Percentiles rank a stretch among this genome's conserved stretches.
Evolutionary conservation across 2,329 filamentous ascomycete species (phyloP).

Genomic region (Colletotrichum graminicola): DNA sequence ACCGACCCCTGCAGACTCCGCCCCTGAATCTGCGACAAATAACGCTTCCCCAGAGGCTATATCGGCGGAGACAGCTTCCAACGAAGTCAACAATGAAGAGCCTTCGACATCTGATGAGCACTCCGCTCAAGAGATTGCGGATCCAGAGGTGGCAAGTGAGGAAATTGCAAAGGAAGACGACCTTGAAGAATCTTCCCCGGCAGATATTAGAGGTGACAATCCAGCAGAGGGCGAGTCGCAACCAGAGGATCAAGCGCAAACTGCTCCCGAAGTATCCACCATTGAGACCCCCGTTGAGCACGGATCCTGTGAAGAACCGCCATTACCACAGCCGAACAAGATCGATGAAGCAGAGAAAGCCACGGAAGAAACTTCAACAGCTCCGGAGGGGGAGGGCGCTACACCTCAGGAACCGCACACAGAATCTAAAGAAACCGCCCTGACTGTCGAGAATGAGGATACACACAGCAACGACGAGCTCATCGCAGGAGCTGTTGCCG

Average conservation of each 20-base stretch:
- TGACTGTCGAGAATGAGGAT: not conserved
- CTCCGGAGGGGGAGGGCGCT: not conserved
- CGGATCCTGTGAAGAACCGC: not conserved
- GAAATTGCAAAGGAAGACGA: not conserved
- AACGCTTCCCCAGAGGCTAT: not conserved
- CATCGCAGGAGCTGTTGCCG: conserved; percentile 16
- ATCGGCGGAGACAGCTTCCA: not conserved
- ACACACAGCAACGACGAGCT: not conserved
- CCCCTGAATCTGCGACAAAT: not conserved
- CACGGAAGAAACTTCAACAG: not conserved
- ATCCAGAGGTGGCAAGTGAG: not conserved
- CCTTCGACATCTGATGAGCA: not conserved
- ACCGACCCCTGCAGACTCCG: not conserved
- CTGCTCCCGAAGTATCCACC: not conserved
- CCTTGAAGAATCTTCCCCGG: not conserved
- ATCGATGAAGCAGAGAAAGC: not conserved
- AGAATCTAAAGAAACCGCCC: not conserved
- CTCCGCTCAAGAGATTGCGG: not conserved
- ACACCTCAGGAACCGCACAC: not conserved
- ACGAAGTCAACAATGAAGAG: not conserved
- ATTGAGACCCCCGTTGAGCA: not conserved
- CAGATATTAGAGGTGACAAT: not conserved
- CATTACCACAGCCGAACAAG: not conserved
- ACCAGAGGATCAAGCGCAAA: not conserved
- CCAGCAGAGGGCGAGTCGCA: not conserved